phyloP scores from a whole-genome alignment of 257 asterid species.

The Anisodus tanguticus region DNA sequence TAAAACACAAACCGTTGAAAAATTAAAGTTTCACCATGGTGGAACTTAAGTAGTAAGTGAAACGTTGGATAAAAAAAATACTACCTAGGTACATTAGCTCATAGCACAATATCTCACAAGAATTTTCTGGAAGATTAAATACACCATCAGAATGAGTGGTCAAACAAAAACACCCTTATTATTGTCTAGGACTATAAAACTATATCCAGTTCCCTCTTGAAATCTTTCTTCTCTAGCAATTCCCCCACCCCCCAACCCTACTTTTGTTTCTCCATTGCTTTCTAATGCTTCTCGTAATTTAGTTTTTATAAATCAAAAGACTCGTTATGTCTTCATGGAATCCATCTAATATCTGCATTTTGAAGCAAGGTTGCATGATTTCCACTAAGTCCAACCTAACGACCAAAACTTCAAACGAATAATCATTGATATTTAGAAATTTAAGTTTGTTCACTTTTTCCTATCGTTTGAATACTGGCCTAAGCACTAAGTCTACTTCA shows the following conservation, averaged over 20 bases:
- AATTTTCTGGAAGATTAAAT: neutral
- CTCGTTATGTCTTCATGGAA: neutral
- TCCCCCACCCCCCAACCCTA: neutral
- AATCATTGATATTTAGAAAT: slow-evolving; percentile 7
- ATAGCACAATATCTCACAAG: neutral
- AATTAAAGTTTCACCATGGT: neutral
- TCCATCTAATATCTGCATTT: neutral
- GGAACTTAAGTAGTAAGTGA: neutral
- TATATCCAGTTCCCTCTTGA: neutral
- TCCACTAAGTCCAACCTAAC: neutral
- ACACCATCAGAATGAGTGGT: neutral
- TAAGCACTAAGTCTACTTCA: slow-evolving; percentile 31
- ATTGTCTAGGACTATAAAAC: neutral
- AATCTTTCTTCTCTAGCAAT: neutral
- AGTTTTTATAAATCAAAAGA: neutral
- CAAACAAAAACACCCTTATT: neutral
- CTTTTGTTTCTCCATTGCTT: neutral
- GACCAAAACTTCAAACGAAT: neutral
- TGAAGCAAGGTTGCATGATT: neutral
- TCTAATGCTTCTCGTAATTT: neutral
- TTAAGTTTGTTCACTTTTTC: neutral
- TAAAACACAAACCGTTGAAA: too few species aligned
- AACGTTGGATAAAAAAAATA: neutral
- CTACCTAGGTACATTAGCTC: neutral
- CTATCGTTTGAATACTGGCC: slow-evolving; percentile 31